Evolutionary conservation across 371 early-diverging fungal species (phyloP).

Genomic region (Rhizopus stolonifer): DNA sequence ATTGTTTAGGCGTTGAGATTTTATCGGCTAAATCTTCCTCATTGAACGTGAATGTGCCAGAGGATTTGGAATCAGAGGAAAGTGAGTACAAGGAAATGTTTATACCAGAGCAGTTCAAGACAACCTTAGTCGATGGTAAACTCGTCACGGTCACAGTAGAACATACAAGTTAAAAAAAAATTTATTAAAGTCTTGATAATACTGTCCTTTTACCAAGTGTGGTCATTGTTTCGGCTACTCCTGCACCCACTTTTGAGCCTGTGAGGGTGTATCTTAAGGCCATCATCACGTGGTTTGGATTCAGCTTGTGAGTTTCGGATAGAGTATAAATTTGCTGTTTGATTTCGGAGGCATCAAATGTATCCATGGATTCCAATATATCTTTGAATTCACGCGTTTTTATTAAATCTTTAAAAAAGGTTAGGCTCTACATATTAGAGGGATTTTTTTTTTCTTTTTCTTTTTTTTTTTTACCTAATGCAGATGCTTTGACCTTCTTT

Average conservation of each 20-base stretch:
- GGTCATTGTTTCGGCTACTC: constrained; percentile 57
- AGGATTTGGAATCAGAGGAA: constrained; percentile 63
- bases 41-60: constrained; percentile 78
- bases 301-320: constrained; percentile 32
- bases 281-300: constrained; percentile 62
- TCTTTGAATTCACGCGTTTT: constrained; percentile 16
- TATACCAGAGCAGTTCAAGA: constrained; percentile 93
- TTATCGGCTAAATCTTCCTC: constrained; percentile 89
- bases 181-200: constrained; percentile 8
- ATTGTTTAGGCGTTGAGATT: constrained; percentile 77
- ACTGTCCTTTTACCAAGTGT: constrained; percentile 45
- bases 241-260: constrained; percentile 66
- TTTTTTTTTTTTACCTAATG: constrained; percentile 25
- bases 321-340: constrained; percentile 31
- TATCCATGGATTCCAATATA: constrained; percentile 16
- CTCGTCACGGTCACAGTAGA: constrained; percentile 84
- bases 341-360: constrained; percentile 30
- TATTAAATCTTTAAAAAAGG: constrained; percentile 16
- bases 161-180: constrained; percentile 59
- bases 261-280: constrained; percentile 62
- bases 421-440: background rate
- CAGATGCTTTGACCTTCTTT: constrained; percentile 48
- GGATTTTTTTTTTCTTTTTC: too few relatives aligned
- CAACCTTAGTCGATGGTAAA: constrained; percentile 76
- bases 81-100: constrained; percentile 84